Evolutionary conservation across 495 filamentous ascomycete genomes (phyloP).

Genomic region (Penicillium roqueforti): DNA sequence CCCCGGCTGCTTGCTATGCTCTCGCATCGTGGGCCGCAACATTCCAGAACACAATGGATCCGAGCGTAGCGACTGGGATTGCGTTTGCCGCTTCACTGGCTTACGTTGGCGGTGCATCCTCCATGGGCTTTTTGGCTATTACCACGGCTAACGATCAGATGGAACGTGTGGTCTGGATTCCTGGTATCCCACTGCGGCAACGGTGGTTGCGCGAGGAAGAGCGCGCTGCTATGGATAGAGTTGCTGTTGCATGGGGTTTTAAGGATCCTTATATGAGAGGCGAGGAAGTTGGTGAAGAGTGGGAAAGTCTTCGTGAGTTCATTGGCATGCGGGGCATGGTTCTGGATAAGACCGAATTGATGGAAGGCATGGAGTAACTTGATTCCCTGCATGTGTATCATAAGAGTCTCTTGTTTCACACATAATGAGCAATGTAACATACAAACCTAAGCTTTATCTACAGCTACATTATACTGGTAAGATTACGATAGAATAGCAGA

Average conservation of each 20-base stretch:
- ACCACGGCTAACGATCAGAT: constrained; percentile 91
- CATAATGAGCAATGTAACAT: background rate
- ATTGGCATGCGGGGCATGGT: constrained; percentile 78
- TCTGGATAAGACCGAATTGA: constrained; percentile 76
- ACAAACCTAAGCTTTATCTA: background rate
- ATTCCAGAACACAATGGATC: constrained; percentile 70
- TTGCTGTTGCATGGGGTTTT: constrained; percentile 88
- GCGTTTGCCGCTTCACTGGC: constrained; percentile 75
- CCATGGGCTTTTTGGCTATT: constrained; percentile 76
- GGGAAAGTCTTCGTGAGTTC: constrained; percentile 79
- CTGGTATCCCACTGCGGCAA: constrained; percentile 71
- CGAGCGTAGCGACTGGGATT: constrained; percentile 64
- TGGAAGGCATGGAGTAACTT: constrained; percentile 80
- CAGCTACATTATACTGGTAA: background rate
- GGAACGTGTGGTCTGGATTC: constrained; percentile 83
- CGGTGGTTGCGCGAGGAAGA: constrained; percentile 95
- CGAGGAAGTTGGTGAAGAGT: constrained; percentile 87
- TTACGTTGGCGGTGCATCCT: constrained; percentile 73
- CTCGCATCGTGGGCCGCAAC: constrained; percentile 51
- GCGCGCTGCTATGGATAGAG: constrained; percentile 78
- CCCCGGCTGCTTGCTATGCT: constrained; percentile 67
- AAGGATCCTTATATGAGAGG: constrained; percentile 71
- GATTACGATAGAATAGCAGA: background rate
- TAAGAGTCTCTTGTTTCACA: background rate
- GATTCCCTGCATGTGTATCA: background rate